Evolutionary conservation across 306 rosid species (phyloP).

Genomic region (Vigna nakashimae): DNA sequence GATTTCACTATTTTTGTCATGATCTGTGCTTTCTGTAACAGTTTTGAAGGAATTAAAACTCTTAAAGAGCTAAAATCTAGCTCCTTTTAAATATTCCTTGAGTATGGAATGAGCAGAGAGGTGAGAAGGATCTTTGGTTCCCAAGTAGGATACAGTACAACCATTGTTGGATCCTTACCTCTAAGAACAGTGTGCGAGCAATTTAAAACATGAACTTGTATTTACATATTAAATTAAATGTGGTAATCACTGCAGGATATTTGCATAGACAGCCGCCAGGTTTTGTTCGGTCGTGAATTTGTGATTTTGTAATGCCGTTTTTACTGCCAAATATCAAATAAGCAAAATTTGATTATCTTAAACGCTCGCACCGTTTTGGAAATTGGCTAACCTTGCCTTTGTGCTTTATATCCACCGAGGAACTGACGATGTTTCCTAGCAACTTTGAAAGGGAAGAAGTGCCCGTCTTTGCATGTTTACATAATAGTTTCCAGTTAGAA

Average conservation of each 20-base stretch:
- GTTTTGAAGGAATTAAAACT: not conserved
- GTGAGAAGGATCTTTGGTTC: not conserved
- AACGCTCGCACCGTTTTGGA: not conserved
- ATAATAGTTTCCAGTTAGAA: not conserved
- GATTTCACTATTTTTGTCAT: slow-evolving; percentile 15
- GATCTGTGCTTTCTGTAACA: not conserved
- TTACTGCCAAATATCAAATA: not conserved
- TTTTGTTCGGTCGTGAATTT: not conserved
- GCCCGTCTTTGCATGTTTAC: not conserved
- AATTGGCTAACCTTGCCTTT: too few relatives aligned
- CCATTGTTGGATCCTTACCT: not conserved
- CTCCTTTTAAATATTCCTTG: not conserved
- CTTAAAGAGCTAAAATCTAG: slow-evolving; percentile 2
- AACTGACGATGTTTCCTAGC: too few relatives aligned
- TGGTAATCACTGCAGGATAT: not conserved
- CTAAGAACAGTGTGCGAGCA: too few relatives aligned
- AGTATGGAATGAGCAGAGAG: not conserved
- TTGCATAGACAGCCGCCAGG: not conserved
- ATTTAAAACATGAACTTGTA: slow-evolving; percentile 11
- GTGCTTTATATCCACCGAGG: too few relatives aligned
- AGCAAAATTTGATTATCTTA: not conserved
- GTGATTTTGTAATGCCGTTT: not conserved
- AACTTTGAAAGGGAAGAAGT: not conserved
- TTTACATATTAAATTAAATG: slow-evolving; percentile 1
- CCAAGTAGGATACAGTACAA: not conserved